These are phyloP conservation scores for Starmerella stigmatis DNA, from an alignment of 805 yeast genomes.

Conservation along the genomic window DNA sequence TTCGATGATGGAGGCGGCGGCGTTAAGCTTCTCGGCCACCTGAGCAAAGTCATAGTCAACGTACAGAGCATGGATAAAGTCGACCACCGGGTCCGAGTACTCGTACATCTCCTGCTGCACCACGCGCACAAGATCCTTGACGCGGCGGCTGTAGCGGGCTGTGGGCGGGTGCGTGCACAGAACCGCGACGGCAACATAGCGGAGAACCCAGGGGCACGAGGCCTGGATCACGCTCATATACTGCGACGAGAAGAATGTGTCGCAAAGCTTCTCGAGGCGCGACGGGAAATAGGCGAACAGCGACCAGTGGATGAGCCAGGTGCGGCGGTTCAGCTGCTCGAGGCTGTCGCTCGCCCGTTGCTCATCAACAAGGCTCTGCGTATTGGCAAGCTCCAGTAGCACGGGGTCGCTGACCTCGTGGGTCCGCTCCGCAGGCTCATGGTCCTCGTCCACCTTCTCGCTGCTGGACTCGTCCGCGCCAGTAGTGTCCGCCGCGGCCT, in stretches of 20 bases:
- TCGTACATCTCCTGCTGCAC: constrained; percentile 55
- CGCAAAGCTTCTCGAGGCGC: constrained; percentile 41
- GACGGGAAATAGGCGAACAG: constrained; percentile 55
- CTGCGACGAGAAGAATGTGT: constrained; percentile 48
- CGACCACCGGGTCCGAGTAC: constrained; percentile 54
- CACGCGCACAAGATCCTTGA: constrained; percentile 48
- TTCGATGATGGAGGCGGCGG: constrained; percentile 40
- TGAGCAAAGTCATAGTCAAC: constrained; percentile 49
- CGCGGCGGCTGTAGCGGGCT: constrained; percentile 38
- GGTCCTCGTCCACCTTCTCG: constrained; percentile 27
- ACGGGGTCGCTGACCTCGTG: constrained; percentile 41
- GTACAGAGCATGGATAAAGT: constrained; percentile 45
- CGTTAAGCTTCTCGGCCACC: constrained; percentile 40
- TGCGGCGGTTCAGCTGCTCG: constrained; percentile 50
- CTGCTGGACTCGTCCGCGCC: constrained; percentile 22
- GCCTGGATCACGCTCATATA: constrained; percentile 60
- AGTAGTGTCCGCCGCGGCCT: constrained; percentile 44
- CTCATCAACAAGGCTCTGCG: constrained; percentile 50
- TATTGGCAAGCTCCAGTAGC: constrained; percentile 41
- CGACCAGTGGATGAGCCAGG: constrained; percentile 63
- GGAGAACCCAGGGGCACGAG: constrained; percentile 58
- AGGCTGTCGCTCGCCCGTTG: constrained; percentile 45
- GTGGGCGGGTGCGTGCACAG: constrained; percentile 23
- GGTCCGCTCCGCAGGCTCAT: background rate
- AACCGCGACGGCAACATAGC: constrained; percentile 57